Conservation (phyloP, 306 rosid genomes). For the Lotus japonicus region DNA sequence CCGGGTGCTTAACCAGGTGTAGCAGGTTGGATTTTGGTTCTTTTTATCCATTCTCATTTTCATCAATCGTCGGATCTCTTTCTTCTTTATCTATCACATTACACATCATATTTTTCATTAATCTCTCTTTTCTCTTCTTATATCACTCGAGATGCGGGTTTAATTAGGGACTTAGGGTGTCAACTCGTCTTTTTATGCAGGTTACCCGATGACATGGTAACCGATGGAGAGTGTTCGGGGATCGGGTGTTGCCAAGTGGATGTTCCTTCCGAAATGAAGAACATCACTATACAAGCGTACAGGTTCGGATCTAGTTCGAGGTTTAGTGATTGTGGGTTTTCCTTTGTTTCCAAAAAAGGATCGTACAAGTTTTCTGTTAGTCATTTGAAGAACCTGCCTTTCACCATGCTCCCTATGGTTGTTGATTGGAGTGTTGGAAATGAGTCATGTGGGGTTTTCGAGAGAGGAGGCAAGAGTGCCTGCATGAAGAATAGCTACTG, state of each 20-base stretch:
- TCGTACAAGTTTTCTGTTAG: neutral
- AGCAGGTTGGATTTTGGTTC: too few relatives aligned
- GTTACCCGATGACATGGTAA: neutral
- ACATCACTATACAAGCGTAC: neutral
- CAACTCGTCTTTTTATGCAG: too few relatives aligned
- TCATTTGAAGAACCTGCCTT: neutral
- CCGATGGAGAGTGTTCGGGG: neutral
- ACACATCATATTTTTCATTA: too few relatives aligned
- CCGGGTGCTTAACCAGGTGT: neutral
- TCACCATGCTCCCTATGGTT: neutral
- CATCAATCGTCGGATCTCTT: too few relatives aligned
- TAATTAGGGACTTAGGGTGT: too few relatives aligned
- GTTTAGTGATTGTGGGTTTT: neutral
- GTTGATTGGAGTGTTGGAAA: slow-evolving; percentile 33
- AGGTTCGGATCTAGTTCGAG: neutral
- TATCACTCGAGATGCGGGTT: too few relatives aligned
- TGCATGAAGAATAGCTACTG: neutral
- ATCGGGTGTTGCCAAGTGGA: slow-evolving; percentile 17
- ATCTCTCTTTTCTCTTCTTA: too few relatives aligned
- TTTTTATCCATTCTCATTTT: too few relatives aligned
- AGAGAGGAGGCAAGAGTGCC: neutral
- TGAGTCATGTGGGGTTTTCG: neutral
- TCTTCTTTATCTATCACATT: too few relatives aligned
- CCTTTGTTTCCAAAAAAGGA: slow-evolving; percentile 11
- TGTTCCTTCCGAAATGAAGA: neutral